Evolutionary conservation across 768 basidiomycete genomes (phyloP).

Genomic region (Serendipita sp.): DNA sequence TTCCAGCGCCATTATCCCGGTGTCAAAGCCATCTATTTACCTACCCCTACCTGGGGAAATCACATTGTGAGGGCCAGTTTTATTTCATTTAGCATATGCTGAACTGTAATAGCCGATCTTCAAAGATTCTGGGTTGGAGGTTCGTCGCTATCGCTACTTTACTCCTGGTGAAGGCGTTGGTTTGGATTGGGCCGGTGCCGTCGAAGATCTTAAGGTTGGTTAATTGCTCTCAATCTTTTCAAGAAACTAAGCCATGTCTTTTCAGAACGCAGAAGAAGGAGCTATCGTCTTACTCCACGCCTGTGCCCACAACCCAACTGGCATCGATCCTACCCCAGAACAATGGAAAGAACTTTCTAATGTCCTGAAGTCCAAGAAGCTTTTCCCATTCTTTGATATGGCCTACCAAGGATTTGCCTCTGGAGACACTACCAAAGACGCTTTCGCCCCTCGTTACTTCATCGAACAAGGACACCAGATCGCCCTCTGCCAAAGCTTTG

Average conservation of each 20-base stretch:
- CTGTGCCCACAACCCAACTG: slow-evolving; percentile 97
- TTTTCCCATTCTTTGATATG: slow-evolving; percentile 99
- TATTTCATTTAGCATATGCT: not conserved
- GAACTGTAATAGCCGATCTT: slow-evolving; percentile 39
- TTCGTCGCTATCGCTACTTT: slow-evolving; percentile 85
- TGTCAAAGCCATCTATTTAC: slow-evolving; percentile 77
- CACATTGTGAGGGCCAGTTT: slow-evolving; percentile 32
- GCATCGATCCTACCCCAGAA: slow-evolving; percentile 81
- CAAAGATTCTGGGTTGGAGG: slow-evolving; percentile 86
- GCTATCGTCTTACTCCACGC: slow-evolving; percentile 86
- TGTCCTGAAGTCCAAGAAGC: slow-evolving; percentile 64
- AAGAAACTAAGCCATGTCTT: slow-evolving; percentile 3
- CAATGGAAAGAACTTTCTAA: slow-evolving; percentile 89
- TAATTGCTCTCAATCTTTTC: slow-evolving; percentile 12
- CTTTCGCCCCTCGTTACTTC: slow-evolving; percentile 90
- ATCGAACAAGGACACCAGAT: slow-evolving; percentile 79
- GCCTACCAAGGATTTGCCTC: slow-evolving; percentile 99
- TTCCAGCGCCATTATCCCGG: slow-evolving; percentile 76
- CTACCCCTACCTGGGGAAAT: slow-evolving; percentile 93
- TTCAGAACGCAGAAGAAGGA: slow-evolving; percentile 50
- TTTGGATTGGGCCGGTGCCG: slow-evolving; percentile 80
- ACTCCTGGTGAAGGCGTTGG: slow-evolving; percentile 73
- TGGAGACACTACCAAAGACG: slow-evolving; percentile 68
- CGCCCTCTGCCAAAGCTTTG: slow-evolving; percentile 87
- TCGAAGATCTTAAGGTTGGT: slow-evolving; percentile 61